Evolutionary conservation across 2,329 filamentous ascomycete genomes (phyloP).

Genomic region (Trichoderma cornu-damae): DNA sequence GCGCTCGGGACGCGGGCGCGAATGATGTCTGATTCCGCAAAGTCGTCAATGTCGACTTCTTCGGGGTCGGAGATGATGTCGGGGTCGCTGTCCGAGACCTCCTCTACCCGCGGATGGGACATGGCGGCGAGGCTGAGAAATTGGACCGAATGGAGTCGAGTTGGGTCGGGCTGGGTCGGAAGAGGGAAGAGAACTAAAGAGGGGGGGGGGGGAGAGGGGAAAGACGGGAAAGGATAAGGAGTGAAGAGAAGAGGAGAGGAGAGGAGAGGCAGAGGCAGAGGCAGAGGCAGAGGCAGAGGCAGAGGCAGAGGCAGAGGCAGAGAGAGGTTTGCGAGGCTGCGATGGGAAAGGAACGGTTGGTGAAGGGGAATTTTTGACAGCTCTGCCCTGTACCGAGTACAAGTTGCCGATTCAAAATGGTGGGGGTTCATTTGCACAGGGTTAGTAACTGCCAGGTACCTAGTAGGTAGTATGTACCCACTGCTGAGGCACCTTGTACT

Average conservation of each 20-base stretch:
- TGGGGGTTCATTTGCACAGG: background rate
- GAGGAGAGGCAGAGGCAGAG: background rate
- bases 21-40: slow-evolving; percentile 53
- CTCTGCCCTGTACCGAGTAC: too few species aligned
- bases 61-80: slow-evolving; percentile 68
- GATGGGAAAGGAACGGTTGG: background rate
- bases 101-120: slow-evolving; percentile 87
- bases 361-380: slow-evolving; percentile 3
- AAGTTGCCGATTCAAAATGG: slow-evolving; percentile 9
- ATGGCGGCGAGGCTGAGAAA: too few species aligned
- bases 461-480: too few species aligned
- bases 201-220: background rate
- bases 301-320: background rate
- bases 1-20: slow-evolving; percentile 37
- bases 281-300: background rate
- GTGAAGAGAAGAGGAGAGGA: background rate
- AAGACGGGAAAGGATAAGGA: background rate
- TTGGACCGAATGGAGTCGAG: background rate
- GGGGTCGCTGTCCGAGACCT: slow-evolving; percentile 76
- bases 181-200: background rate
- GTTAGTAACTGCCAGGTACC: background rate
- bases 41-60: slow-evolving; percentile 73
- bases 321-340: background rate
- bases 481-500: too few species aligned
- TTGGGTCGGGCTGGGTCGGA: too few species aligned